These are phyloP conservation scores for Puccinia hordei DNA, from an alignment of 1,284 basidiomycete species.

Conservation along the genomic window DNA sequence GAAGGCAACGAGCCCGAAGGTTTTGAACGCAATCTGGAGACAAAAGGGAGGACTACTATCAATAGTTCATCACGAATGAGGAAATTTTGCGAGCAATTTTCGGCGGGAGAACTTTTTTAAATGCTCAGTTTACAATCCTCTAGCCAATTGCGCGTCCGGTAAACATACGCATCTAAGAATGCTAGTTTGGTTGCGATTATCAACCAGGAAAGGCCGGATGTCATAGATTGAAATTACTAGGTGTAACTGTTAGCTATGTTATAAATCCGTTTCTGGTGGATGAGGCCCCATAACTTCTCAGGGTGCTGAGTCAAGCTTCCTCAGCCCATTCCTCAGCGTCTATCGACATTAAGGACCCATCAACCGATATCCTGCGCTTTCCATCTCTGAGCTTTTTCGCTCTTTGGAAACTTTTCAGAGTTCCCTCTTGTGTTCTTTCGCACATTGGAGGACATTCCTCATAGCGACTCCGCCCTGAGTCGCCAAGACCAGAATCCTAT, in stretches of 20 bases:
- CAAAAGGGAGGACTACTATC: no score
- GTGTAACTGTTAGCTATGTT: background rate
- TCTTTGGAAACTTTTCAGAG: constrained; percentile 11
- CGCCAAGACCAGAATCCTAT: background rate
- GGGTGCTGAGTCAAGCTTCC: background rate
- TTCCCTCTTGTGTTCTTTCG: constrained; percentile 9
- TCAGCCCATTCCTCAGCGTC: background rate
- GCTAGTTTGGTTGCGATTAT: no score
- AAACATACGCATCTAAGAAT: no score
- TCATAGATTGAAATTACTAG: background rate
- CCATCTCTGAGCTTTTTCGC: background rate
- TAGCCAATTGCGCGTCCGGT: no score
- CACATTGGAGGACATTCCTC: constrained; percentile 5
- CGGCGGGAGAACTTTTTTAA: no score
- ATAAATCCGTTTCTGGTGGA: background rate
- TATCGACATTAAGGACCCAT: background rate
- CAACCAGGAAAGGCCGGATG: no score
- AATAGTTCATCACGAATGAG: no score
- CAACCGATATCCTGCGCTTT: background rate
- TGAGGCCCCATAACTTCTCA: background rate
- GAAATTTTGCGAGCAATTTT: no score
- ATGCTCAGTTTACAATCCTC: no score
- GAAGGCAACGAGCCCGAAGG: no score
- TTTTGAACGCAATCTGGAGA: no score
- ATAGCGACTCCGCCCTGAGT: constrained; percentile 1